Evolutionary conservation across 2,329 filamentous ascomycete genomes (phyloP).

Genomic region (Aspergillus sp.): DNA sequence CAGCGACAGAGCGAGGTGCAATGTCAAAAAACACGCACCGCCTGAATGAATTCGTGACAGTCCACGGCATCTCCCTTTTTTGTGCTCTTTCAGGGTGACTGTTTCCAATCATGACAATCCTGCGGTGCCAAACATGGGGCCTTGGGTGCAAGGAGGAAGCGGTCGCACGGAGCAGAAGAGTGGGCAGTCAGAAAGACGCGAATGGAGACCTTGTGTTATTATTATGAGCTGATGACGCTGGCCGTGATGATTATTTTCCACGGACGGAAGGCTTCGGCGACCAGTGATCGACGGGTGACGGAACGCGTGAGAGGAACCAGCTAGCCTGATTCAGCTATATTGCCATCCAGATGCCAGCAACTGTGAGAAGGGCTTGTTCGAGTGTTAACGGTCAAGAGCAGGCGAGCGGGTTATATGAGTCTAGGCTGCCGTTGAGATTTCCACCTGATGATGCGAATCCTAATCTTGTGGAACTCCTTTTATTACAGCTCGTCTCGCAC

Average conservation of each 20-base stretch:
- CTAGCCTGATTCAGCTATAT: slow-evolving; percentile 38
- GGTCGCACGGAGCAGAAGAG: background rate
- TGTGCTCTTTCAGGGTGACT: slow-evolving; percentile 7
- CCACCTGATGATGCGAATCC: slow-evolving; percentile 4
- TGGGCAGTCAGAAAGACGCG: background rate
- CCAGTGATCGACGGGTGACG: slow-evolving; percentile 28
- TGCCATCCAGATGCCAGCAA: slow-evolving; percentile 15
- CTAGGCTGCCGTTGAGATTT: slow-evolving; percentile 5
- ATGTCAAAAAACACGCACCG: slow-evolving; percentile 39
- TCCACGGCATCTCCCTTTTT: slow-evolving; percentile 52
- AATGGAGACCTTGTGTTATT: slow-evolving; percentile 1
- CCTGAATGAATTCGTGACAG: slow-evolving; percentile 57
- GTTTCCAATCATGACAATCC: slow-evolving; percentile 23
- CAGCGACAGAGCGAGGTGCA: background rate
- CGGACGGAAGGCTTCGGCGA: slow-evolving; percentile 26
- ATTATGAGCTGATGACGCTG: slow-evolving; percentile 17
- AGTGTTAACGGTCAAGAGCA: background rate
- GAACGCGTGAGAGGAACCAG: slow-evolving; percentile 25
- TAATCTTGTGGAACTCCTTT: slow-evolving; percentile 23
- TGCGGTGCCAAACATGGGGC: slow-evolving; percentile 22
- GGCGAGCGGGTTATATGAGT: background rate
- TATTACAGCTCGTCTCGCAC: slow-evolving; percentile 8
- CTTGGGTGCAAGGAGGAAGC: background rate
- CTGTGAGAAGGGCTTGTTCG: background rate
- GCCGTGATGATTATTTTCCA: slow-evolving; percentile 27